phyloP scores from a whole-genome alignment of 1,284 basidiomycete species.

The Malassezia nana region DNA sequence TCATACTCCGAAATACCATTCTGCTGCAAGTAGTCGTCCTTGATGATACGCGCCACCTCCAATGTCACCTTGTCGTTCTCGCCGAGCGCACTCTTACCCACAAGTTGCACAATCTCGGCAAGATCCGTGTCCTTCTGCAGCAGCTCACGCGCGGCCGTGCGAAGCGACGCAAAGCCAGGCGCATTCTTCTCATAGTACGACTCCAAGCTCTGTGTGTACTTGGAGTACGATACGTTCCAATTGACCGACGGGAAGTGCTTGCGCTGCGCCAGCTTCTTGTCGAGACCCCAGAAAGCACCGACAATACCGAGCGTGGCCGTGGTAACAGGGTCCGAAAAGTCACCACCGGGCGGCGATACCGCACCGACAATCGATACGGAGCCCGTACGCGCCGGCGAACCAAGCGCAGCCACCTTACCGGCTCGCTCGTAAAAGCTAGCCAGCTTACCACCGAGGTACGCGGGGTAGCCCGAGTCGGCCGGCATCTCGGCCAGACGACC shows the following conservation, averaged over 20 bases:
- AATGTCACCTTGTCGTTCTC: constrained; percentile 98
- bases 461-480: constrained; percentile 89
- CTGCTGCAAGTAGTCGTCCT: constrained; percentile 90
- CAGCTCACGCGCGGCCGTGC: constrained; percentile 86
- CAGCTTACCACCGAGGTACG: constrained; percentile 89
- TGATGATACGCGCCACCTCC: constrained; percentile 92
- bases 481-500: constrained; percentile 99
- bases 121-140: constrained; percentile 97
- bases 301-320: constrained; percentile 95
- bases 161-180: constrained; percentile 84
- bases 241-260: constrained; percentile 99
- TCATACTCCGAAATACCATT: constrained; percentile 98
- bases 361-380: constrained; percentile 98
- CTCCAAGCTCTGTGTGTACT: constrained; percentile 91
- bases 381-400: constrained; percentile 75
- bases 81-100: constrained; percentile 93
- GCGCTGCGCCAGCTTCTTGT: constrained; percentile 91
- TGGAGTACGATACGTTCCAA: constrained; percentile 97
- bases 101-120: constrained; percentile 96
- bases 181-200: constrained; percentile 76
- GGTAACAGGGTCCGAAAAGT: constrained; percentile 98
- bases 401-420: constrained; percentile 88
- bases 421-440: constrained; percentile 98
- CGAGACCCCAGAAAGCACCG: constrained; percentile 69
- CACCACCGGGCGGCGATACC: constrained; percentile 95